Evolutionary conservation across 805 yeast genomes (phyloP), one percentile per base, ranked within the genome.

Genomic region (Wickerhamiella shivajii): DNA sequence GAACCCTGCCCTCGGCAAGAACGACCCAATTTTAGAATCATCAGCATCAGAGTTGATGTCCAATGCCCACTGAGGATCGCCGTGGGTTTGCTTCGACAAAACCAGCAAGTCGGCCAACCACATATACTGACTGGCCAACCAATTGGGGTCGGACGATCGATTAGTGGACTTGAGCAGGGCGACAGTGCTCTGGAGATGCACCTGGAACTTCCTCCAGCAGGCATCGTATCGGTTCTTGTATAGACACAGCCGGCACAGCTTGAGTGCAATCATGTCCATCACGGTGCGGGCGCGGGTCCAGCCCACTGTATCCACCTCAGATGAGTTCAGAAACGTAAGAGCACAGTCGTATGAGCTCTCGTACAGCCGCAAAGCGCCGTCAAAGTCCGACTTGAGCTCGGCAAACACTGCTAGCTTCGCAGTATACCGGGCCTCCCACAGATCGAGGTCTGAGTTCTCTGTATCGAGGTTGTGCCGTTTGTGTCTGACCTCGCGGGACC

Each of bases 81-180:
- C n/a, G n/a, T 24, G 18, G 15, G 24, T 29, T 4, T 25, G 25
- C 4, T 23, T 23, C 8, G 28, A 22, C 9, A 15, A 13, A 3
- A 6, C 8, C 16, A 44, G 39, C 3, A 40, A 31, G 12, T 27
- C 69, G 0, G 77, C 81, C 9, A 79, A 55, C 73, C 77, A 67
- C 26, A 69, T 65, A 42, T 69, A 66, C 46, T 79, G 92, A n/a
- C 56, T 47, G 0, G 74, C 64, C 8, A 63, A 45, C 92, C 92
- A 79, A 25, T 61, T 51, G 46, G 56, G 5, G 12, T 31, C 34
- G n/a, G 55, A 44, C 10, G 40, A 47, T n/a, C n/a, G n/a, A n/a
- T n/a, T n/a, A n/a, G n/a, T 8, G 48, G 44, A 2, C 41, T 34
- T 10, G 56, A 41, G 6, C 46, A 41, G 22, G 37, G 38, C 15